Percentiles rank a stretch among this genome's conserved stretches.
These are phyloP conservation scores for Hanseniaspora sp. DNA, from an alignment of 1,139 yeast species.

Conservation along the genomic window DNA sequence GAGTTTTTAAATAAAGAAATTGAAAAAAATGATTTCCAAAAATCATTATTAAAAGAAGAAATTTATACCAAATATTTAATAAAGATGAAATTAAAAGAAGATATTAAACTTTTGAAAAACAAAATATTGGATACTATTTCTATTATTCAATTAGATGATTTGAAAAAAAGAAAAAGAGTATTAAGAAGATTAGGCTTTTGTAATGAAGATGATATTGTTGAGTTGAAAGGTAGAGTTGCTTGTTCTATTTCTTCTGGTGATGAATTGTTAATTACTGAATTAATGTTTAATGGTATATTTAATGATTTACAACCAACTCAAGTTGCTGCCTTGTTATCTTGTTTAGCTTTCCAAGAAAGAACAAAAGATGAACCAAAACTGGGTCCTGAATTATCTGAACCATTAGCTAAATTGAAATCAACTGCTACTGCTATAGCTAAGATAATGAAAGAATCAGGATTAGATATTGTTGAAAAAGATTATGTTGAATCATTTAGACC, in stretches of 20 bases:
- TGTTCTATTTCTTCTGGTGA: constrained; percentile 96
- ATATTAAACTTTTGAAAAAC: constrained; percentile 49
- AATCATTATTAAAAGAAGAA: constrained; percentile 50
- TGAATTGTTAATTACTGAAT: constrained; percentile 75
- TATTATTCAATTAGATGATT: constrained; percentile 84
- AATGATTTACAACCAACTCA: constrained; percentile 79
- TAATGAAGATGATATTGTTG: constrained; percentile 71
- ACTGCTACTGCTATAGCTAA: constrained; percentile 87
- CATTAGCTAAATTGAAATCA: constrained; percentile 73
- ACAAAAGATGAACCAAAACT: constrained; percentile 80
- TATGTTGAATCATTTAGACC: constrained; percentile 84
- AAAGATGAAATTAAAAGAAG: constrained; percentile 52
- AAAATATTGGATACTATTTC: constrained; percentile 78
- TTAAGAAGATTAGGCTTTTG: constrained; percentile 78
- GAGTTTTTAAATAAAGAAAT: constrained; percentile 71
- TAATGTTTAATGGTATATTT: constrained; percentile 89
- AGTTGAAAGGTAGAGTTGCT: constrained; percentile 89
- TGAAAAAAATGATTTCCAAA: constrained; percentile 56
- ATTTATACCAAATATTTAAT: constrained; percentile 53
- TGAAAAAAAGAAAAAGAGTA: constrained; percentile 84
- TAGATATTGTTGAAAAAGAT: constrained; percentile 81
- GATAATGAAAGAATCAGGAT: constrained; percentile 75
- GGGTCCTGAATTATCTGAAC: constrained; percentile 80
- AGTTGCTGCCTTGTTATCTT: constrained; percentile 80
- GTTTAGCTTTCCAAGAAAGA: constrained; percentile 94